These are phyloP conservation scores for Leccinum pachyderme DNA, from an alignment of 1,284 basidiomycete species.

Conservation along the genomic window DNA sequence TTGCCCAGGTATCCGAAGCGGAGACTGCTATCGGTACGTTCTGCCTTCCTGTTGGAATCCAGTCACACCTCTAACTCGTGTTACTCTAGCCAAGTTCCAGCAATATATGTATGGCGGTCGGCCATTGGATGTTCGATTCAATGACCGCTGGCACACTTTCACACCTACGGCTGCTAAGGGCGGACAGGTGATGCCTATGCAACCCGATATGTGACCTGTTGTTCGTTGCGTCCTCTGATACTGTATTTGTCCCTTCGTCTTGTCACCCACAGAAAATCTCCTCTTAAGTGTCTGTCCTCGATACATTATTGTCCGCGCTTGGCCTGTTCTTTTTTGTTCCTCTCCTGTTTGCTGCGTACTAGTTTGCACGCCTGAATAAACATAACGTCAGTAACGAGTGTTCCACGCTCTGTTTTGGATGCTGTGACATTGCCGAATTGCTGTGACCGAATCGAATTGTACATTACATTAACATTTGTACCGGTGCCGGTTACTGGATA, in stretches of 20 bases:
- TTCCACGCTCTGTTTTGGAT: no score
- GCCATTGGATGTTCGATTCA: slow-evolving; percentile 86
- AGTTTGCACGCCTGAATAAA: slow-evolving; percentile 10
- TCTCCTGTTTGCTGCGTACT: not conserved
- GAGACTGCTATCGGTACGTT: slow-evolving; percentile 85
- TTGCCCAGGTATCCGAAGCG: slow-evolving; percentile 84
- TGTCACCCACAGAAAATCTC: slow-evolving; percentile 1
- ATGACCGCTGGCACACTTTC: slow-evolving; percentile 91
- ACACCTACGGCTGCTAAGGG: slow-evolving; percentile 82
- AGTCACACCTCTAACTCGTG: not conserved
- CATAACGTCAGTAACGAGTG: not conserved
- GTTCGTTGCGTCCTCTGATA: not conserved
- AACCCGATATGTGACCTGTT: slow-evolving; percentile 40
- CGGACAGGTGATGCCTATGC: slow-evolving; percentile 63
- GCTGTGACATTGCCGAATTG: no score
- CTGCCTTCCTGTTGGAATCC: not conserved
- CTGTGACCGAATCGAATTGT: no score
- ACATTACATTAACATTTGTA: no score
- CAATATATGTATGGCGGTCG: slow-evolving; percentile 89
- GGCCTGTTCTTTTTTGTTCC: not conserved
- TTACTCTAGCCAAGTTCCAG: slow-evolving; percentile 78
- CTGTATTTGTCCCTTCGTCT: not conserved
- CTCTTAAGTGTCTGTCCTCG: not conserved
- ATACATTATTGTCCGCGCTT: slow-evolving; percentile 3
- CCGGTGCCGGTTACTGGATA: no score